These are phyloP conservation scores for Chamaenerion angustifolium DNA, from an alignment of 345 rosid genomes.

Conservation along the genomic window DNA sequence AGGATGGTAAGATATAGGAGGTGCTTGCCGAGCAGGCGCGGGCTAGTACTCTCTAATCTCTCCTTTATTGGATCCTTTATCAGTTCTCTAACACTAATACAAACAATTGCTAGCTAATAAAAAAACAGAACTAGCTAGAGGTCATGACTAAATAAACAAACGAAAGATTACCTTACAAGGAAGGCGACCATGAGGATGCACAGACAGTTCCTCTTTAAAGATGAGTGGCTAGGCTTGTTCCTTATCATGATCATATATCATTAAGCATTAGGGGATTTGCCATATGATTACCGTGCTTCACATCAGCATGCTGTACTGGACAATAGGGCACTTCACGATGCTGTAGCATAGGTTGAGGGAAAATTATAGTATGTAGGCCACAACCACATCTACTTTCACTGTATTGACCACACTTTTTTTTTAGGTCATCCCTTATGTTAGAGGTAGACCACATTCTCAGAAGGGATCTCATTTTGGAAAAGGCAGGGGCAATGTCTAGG, in stretches of 20 bases:
- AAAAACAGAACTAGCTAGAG: no score
- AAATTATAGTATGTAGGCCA: constrained; percentile 3
- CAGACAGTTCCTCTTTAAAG: not conserved
- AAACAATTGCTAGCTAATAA: no score
- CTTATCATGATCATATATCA: constrained; percentile 1
- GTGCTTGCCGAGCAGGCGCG: no score
- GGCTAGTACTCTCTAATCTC: no score
- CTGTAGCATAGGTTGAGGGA: not conserved
- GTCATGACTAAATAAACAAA: no score
- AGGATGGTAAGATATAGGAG: no score
- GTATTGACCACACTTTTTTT: not conserved
- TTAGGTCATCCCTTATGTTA: no score
- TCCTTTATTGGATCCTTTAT: no score
- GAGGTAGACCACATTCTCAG: constrained; percentile 3
- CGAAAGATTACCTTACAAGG: not conserved
- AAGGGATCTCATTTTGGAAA: not conserved
- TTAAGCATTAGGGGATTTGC: not conserved
- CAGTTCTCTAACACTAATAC: no score
- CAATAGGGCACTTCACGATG: not conserved
- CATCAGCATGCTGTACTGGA: not conserved
- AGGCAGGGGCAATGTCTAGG: no score
- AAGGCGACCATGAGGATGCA: not conserved
- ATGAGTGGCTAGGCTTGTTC: not conserved
- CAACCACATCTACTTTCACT: not conserved
- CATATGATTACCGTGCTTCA: not conserved